Evolutionary conservation across 2,329 filamentous ascomycete species (phyloP), one percentile per base, ranked within the genome.

Genomic region (Aspergillus pseudotamarii): DNA sequence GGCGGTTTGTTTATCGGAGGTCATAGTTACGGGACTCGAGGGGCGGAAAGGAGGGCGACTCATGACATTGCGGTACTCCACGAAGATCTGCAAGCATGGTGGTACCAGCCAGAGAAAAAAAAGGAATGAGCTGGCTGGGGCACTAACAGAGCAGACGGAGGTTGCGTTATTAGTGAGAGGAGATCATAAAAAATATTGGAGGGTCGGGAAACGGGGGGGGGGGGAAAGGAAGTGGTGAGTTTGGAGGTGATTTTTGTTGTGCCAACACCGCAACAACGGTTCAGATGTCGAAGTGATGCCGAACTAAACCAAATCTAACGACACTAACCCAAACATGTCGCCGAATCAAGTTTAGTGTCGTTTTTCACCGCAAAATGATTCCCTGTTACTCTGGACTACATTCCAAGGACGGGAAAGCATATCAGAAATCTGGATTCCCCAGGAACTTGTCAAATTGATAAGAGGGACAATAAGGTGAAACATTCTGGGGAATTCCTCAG

Each of bases 1-100:
- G 76, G 81, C 9, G 48, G 48, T 81, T 78, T 81, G 82, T 79
- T 83, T 85, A 78, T 86, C 82, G 74, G 77, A 76, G 65, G 79
- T 79, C 78, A 86, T 82, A 74, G 82, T 79, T 72, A 75, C 71
- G 73, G 70, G 69, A 63, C 58, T 72, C 63, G 64, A 69, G 71
- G 66, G 69, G 72, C 68, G 63, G 71, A 71, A 69, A 67, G 64
- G 66, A 68, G 67, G 61, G 69, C 69, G 78, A 73, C 78, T 82
- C 74, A 81, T 82, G 76, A 73, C 81, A 83, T 83, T 80, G 76
- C 73, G 71, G 70, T 70, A 69, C 65, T 66, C 61, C 61, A 60
- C 60, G 66, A 66, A 54, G 61, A 63, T 64, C 68, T 66, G 69
- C 66, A 65, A 75, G 73, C 77, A 79, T 79, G 73, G 64, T 74